These are phyloP conservation scores for Calcarisporium arbuscula DNA, from an alignment of 2,329 filamentous ascomycete species.

Conservation along the genomic window DNA sequence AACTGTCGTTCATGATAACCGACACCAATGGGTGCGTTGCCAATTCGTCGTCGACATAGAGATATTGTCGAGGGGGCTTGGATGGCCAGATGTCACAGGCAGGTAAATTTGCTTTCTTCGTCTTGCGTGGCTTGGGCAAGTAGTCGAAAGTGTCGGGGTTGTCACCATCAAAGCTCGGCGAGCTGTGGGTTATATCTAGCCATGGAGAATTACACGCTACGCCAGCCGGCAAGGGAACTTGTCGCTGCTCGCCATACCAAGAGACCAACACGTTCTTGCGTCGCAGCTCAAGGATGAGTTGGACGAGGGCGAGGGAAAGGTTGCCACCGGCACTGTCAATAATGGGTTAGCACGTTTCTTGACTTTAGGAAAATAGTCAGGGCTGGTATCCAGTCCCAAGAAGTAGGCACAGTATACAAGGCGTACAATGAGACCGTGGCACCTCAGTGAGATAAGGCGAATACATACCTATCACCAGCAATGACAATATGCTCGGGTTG, in stretches of 20 bases:
- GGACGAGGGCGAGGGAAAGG: slow-evolving; percentile 59
- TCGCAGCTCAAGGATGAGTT: slow-evolving; percentile 59
- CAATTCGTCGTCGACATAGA: slow-evolving; percentile 50
- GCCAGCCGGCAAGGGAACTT: slow-evolving; percentile 61
- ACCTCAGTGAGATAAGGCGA: slow-evolving; percentile 1
- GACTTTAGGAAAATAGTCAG: no score
- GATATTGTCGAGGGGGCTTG: slow-evolving; percentile 42
- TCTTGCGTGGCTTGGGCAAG: slow-evolving; percentile 42
- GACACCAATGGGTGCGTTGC: slow-evolving; percentile 62
- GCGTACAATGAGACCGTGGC: not conserved
- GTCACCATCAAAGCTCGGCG: slow-evolving; percentile 20
- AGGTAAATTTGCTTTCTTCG: slow-evolving; percentile 21
- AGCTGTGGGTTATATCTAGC: slow-evolving; percentile 61
- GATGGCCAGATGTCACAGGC: slow-evolving; percentile 53
- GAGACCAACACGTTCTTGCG: slow-evolving; percentile 38
- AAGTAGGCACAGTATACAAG: not conserved
- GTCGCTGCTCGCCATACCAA: slow-evolving; percentile 55
- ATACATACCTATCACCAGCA: slow-evolving; percentile 56
- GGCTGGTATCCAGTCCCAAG: no score
- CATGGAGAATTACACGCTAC: slow-evolving; percentile 60
- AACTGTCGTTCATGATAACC: slow-evolving; percentile 50
- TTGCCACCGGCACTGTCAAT: slow-evolving; percentile 62
- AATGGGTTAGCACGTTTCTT: no score
- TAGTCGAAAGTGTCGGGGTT: slow-evolving; percentile 27
- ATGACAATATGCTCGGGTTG: slow-evolving; percentile 61